Evolutionary conservation across 805 yeast species (phyloP), one percentile per base, ranked within the genome.

Genomic region (Vanderwaltozyma polyspora): DNA sequence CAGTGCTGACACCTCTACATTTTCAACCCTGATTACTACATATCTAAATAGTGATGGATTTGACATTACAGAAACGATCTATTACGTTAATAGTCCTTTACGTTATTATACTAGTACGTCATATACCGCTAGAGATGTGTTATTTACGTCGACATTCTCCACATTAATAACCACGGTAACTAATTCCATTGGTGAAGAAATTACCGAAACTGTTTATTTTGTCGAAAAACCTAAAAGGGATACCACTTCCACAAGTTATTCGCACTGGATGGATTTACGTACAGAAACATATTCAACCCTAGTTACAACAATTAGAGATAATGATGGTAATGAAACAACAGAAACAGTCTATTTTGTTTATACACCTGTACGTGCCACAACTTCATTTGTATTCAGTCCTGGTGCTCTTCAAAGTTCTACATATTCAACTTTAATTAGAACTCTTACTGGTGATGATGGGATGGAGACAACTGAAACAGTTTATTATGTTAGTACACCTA

Each of bases 171-270:
- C 15, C 6, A 25, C 27, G n/a, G 12, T 25, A 8, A n/a, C 13
- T 12, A n/a, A n/a, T 25, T 25, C 27, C 12, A n/a, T 9, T 19
- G 39, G 39, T 15, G 25, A 19, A 13, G 21, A 28, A 21, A 32
- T 34, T 14, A 33, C 36, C 12, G 31, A 32, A 33, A 36, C 39
- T 6, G 16, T 36, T 22, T 36, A 36, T 34, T 30, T 15, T 26
- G 37, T 37, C 10, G 34, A 34, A 18, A 37, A 37, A 3, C 40
- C 40, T 8, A 8, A 6, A 8, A 8, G 13, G 6, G 15, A 25
- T 25, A 13, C 27, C 6, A 8, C 13, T 8, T 25, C 15, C 6
- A 25, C 27, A 9, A 9, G 7, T 8, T 9, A 8, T 13, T 8
- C 13, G 7, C n/a, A n/a, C 6, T 8, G 13, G 9, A 8, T n/a